These are phyloP conservation scores for Mycena epipterygia DNA, from an alignment of 768 basidiomycete species.

Conservation along the genomic window DNA sequence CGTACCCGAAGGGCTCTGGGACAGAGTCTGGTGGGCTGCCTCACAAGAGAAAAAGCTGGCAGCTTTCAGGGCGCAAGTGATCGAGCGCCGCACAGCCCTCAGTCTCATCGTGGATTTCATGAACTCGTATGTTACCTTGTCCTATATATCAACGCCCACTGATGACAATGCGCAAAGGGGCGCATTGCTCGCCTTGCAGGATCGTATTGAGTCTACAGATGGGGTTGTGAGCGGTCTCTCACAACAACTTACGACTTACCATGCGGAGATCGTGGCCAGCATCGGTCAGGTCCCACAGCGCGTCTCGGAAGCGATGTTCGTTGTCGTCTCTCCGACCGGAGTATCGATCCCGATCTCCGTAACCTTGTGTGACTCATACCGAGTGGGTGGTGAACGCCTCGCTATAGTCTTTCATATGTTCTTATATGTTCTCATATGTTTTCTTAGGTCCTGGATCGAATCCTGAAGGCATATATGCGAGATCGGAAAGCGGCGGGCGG, in stretches of 20 bases:
- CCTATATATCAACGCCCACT: background rate
- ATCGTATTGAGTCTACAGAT: background rate
- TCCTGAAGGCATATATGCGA: background rate
- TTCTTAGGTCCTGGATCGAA: background rate
- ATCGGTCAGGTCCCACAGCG: background rate
- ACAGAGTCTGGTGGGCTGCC: background rate
- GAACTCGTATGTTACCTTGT: background rate
- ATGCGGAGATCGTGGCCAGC: background rate
- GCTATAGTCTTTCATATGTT: background rate
- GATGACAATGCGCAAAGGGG: conserved; percentile 1
- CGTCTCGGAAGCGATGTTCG: background rate
- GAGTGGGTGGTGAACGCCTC: background rate
- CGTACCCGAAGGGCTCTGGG: background rate
- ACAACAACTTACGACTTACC: background rate
- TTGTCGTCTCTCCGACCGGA: background rate
- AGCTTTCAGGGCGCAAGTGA: background rate
- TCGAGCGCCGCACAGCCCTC: conserved; percentile 6
- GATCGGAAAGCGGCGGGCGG: background rate
- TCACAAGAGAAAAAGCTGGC: conserved; percentile 7
- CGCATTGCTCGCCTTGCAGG: background rate
- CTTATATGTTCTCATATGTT: background rate
- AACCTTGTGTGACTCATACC: background rate
- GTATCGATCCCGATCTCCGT: background rate
- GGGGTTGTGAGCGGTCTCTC: background rate
- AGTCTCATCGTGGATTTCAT: background rate